phyloP scores from a whole-genome alignment of 2,329 filamentous ascomycete genomes.

The Pyricularia grisea region DNA sequence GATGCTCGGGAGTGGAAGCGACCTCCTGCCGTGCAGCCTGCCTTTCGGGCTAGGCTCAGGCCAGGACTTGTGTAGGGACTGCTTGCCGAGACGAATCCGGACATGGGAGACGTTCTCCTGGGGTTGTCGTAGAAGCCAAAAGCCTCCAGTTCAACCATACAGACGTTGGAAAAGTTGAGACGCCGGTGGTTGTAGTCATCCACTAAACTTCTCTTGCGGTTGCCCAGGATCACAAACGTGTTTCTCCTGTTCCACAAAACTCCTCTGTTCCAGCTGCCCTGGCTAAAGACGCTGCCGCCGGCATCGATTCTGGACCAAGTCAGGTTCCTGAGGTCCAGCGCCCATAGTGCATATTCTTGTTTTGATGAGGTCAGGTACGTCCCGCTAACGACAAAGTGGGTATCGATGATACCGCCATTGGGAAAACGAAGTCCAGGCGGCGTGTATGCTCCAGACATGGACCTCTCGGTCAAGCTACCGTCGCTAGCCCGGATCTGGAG shows the following conservation, averaged over 20 bases:
- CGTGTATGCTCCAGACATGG: conserved; percentile 79
- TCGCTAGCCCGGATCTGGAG: conserved; percentile 81
- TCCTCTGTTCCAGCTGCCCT: conserved; percentile 96
- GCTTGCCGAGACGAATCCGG: conserved; percentile 78
- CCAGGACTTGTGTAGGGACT: conserved; percentile 51
- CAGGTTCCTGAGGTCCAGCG: conserved; percentile 75
- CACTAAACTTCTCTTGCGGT: conserved; percentile 84
- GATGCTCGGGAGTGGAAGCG: conserved; percentile 68
- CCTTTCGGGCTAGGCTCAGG: conserved; percentile 48
- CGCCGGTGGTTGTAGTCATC: conserved; percentile 97
- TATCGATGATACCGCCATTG: conserved; percentile 91
- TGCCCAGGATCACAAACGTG: conserved; percentile 90
- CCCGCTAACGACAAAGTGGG: conserved; percentile 93
- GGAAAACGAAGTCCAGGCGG: conserved; percentile 91
- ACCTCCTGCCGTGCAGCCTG: conserved; percentile 62
- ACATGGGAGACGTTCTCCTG: conserved; percentile 65
- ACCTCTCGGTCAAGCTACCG: conserved; percentile 73
- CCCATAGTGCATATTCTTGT: conserved; percentile 96
- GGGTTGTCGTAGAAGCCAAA: conserved; percentile 98
- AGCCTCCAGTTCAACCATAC: conserved; percentile 92
- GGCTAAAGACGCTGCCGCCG: conserved; percentile 85
- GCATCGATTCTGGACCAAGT: conserved; percentile 96
- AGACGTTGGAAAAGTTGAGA: conserved; percentile 95
- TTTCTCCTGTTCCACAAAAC: conserved; percentile 90
- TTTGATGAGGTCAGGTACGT: conserved; percentile 97